Base-by-base conservation (phyloP, 768 basidiomycete species). In the Cyclocybe cylindracea region DNA sequence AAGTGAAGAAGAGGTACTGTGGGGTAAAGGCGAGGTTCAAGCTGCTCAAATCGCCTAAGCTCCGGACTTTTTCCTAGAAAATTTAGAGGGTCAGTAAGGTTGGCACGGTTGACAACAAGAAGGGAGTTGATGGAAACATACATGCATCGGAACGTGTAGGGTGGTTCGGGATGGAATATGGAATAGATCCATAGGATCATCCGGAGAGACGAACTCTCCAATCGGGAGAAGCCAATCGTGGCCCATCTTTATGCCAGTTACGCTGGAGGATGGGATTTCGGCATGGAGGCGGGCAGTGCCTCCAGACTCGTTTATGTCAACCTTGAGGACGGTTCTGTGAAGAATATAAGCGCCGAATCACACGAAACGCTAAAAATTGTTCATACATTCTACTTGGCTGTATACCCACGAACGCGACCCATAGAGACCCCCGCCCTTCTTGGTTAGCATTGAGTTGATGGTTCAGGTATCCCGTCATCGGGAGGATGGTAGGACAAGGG, bases 201-300 rank as follows among this genome's bases (percentile, higher is more conserved):
- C 52, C 7, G 54, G 44, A 44, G 53, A 55, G 29, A 9, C 29
- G 44, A 60, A 58, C 37, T 65, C 61, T 18, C 58, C 61, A 46
- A 65, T 49, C 8, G 57, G 56, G 19, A 65, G 44, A 42, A 65
- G 53, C 58, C 59, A 65, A 50, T 62, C 63, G 41, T 54, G 42
- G 39, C 44, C 54, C 46, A 65, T 54, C 35, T 51, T 58, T 24
- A 62, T 52, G 39, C 53, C 51, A 5, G 51, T 57, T 14, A 59
- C 39, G 46, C 50, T 55, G 7, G 39, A 44, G 13, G 51, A 57
- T 44, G 56, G 46, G 32, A 65, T 44, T 46, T 54, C 50, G 10
- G 55, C 51, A 34, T 62, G 55, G n/a, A 61, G 41, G 14, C 51
- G 32, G 29, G 57, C 60, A 8, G 51, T 55, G 32, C 49, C 36